Evolutionary conservation across 2,329 filamentous ascomycete genomes (phyloP).

Genomic region (Stylonectria norvegica): DNA sequence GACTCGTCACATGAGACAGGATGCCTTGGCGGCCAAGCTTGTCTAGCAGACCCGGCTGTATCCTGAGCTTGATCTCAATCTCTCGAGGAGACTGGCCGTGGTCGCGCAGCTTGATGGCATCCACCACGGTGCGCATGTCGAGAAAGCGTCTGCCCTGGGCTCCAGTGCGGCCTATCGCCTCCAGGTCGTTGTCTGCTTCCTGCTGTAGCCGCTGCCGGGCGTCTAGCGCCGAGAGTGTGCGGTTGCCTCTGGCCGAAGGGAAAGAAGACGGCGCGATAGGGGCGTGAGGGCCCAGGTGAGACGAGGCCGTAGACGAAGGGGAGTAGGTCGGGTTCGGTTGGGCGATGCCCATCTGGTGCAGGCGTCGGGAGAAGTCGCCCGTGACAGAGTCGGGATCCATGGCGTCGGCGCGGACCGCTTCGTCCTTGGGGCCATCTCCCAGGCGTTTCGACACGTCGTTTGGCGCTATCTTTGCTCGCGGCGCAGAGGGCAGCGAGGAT

Average conservation of each 20-base stretch:
- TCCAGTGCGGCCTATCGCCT: conserved; percentile 35
- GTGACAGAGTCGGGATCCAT: conserved; percentile 40
- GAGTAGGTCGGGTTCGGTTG: conserved; percentile 54
- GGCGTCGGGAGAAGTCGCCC: conserved; percentile 48
- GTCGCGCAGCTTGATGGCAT: conserved; percentile 44
- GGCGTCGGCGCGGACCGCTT: conserved; percentile 41
- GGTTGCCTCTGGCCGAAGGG: conserved; percentile 36
- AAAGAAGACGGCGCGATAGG: conserved; percentile 28
- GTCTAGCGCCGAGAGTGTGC: conserved; percentile 48
- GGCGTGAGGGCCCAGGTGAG: conserved; percentile 17
- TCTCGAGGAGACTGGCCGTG: conserved; percentile 36
- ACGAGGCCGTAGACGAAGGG: conserved; percentile 45
- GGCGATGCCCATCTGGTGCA: conserved; percentile 53
- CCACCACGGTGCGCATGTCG: conserved; percentile 45
- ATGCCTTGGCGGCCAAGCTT: conserved; percentile 42
- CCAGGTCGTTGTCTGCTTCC: conserved; percentile 43
- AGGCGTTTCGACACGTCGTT: conserved; percentile 8
- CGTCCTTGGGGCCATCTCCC: conserved; percentile 15
- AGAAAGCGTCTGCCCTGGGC: conserved; percentile 42
- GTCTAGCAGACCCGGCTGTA: conserved; percentile 44
- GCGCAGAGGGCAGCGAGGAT: conserved; percentile 19
- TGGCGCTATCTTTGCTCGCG: conserved; percentile 14
- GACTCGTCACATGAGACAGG: conserved; percentile 35
- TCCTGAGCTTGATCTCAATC: conserved; percentile 45
- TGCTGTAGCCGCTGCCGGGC: conserved; percentile 44